phyloP scores from a whole-genome alignment of 495 filamentous ascomycete genomes.

The Penicillium samsonianum region DNA sequence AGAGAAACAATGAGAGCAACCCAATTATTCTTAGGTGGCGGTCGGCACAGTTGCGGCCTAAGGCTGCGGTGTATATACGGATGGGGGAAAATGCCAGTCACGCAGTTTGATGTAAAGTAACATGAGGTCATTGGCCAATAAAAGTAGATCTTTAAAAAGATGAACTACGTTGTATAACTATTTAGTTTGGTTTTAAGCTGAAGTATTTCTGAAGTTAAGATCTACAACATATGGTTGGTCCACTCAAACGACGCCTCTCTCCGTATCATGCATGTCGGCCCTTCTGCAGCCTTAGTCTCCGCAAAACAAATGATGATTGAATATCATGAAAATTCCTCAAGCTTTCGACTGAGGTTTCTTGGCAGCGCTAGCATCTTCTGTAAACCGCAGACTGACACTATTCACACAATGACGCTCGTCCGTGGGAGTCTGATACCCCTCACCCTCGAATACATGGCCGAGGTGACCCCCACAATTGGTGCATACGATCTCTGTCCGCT shows the following conservation, averaged over 20 bases:
- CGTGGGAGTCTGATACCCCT: slow-evolving; percentile 85
- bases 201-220: no score
- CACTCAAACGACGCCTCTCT: slow-evolving; percentile 8
- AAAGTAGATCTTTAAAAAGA: neutral
- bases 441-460: slow-evolving; percentile 97
- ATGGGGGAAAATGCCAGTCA: slow-evolving; percentile 18
- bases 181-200: no score
- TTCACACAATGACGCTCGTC: slow-evolving; percentile 98
- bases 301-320: slow-evolving; percentile 11
- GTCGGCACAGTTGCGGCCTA: slow-evolving; percentile 29
- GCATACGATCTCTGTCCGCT: slow-evolving; percentile 89
- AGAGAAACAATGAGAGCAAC: slow-evolving; percentile 24
- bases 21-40: slow-evolving; percentile 27
- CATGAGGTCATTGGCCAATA: neutral
- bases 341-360: slow-evolving; percentile 38
- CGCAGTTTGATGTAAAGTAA: slow-evolving; percentile 27
- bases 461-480: slow-evolving; percentile 92
- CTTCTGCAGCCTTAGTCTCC: slow-evolving; percentile 14
- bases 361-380: slow-evolving; percentile 49
- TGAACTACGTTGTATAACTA: neutral
- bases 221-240: slow-evolving; percentile 2
- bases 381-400: slow-evolving; percentile 85
- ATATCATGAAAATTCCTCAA: slow-evolving; percentile 14
- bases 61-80: slow-evolving; percentile 23
- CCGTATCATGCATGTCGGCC: slow-evolving; percentile 8